phyloP scores from a whole-genome alignment of 148 eudicot genomes.

The Euryodendron excelsum region DNA sequence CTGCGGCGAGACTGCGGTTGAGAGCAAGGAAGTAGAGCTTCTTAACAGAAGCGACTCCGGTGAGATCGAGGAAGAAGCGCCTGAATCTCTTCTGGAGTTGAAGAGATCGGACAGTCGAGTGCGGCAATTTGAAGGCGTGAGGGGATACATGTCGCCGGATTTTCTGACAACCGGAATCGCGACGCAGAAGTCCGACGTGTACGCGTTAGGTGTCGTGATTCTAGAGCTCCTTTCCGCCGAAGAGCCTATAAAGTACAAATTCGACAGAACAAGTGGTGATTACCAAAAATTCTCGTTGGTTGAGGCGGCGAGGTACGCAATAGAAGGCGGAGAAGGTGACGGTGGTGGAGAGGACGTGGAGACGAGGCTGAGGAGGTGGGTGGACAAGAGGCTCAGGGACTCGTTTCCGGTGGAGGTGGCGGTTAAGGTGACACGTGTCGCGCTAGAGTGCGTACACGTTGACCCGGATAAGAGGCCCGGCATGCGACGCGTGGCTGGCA shows the following conservation, averaged over 20 bases:
- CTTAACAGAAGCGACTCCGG: neutral
- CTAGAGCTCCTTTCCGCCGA: conserved; percentile 70
- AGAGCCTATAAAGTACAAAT: conserved; percentile 57
- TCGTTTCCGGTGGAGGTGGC: conserved; percentile 90
- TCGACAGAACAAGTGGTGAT: conserved; percentile 42
- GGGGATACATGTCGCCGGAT: conserved; percentile 92
- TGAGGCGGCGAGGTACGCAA: conserved; percentile 49
- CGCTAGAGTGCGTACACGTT: conserved; percentile 62
- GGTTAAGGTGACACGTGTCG: conserved; percentile 53
- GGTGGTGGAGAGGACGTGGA: conserved; percentile 28
- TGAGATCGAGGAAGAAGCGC: conserved; percentile 1
- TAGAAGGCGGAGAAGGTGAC: conserved; percentile 12
- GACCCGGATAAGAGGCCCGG: conserved; percentile 60
- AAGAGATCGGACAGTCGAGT: conserved; percentile 30
- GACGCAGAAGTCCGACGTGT: conserved; percentile 66
- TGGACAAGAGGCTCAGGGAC: conserved; percentile 70
- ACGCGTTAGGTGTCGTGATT: conserved; percentile 75
- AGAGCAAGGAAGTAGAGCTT: neutral
- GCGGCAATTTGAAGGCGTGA: conserved; percentile 46
- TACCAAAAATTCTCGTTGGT: conserved; percentile 44
- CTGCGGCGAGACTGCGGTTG: conserved; percentile 55
- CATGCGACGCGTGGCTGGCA: conserved; percentile 75
- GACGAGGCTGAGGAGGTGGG: conserved; percentile 64
- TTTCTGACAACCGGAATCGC: conserved; percentile 50
- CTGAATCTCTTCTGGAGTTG: conserved; percentile 11